Conservation (phyloP, 148 eudicot species). For the Drosera capensis region DNA sequence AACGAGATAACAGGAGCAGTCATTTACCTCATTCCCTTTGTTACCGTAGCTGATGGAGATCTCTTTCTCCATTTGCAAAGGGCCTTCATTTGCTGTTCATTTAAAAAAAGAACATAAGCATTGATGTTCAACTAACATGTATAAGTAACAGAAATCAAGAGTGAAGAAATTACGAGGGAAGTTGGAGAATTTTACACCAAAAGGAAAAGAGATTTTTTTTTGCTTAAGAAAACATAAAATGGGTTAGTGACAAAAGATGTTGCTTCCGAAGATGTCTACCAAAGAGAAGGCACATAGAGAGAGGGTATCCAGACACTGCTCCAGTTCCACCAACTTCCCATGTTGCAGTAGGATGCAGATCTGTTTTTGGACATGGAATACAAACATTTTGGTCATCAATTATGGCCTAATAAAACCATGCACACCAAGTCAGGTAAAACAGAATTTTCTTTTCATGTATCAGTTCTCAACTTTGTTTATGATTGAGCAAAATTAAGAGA, state of each 20-base stretch:
- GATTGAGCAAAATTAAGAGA: too few relatives aligned
- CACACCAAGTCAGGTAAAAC: too few relatives aligned
- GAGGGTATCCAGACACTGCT: slow-evolving; percentile 50
- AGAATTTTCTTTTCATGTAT: too few relatives aligned
- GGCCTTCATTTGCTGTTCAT: slow-evolving; percentile 30
- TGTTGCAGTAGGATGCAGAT: slow-evolving; percentile 60
- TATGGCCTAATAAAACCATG: too few relatives aligned
- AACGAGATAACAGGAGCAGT: too few relatives aligned
- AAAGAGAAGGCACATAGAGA: slow-evolving; percentile 88
- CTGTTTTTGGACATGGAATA: too few relatives aligned
- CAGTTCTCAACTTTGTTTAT: too few relatives aligned
- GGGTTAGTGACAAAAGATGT: background rate
- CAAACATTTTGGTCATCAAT: too few relatives aligned
- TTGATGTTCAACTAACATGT: background rate
- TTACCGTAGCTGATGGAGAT: slow-evolving; percentile 83
- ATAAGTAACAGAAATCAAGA: background rate
- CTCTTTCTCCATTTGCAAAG: slow-evolving; percentile 33
- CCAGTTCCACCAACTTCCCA: slow-evolving; percentile 97
- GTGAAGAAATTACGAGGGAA: background rate
- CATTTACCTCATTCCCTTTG: slow-evolving; percentile 94
- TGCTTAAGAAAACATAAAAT: background rate
- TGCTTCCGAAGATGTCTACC: slow-evolving; percentile 20
- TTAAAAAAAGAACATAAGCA: slow-evolving; percentile 7
- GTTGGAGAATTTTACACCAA: too few relatives aligned
- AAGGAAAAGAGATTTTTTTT: too few relatives aligned